Base-by-base conservation (phyloP, 108 stramenopile genomes). In the Skeletonema menzelii region DNA sequence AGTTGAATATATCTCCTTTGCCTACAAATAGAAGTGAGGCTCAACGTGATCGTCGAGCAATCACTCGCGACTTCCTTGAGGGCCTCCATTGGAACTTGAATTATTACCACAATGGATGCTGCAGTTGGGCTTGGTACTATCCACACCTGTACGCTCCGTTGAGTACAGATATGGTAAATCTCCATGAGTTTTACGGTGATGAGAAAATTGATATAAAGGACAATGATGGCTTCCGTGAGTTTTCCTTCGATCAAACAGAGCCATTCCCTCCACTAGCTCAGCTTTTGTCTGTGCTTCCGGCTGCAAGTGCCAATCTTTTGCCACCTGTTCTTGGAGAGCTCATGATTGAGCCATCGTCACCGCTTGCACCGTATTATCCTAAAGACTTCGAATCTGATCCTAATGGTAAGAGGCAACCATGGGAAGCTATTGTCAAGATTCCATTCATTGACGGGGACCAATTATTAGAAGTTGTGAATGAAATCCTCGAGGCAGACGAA, bases 71-170 rank as follows among this genome's bases (percentile, higher is more conserved):
- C 62, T 97, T 91, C 66, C 61, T 97, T 27, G 97, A 98, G 73
- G 98, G 97, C 7, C 74, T 98, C 12, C 95, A 96, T 74, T 99
- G 99, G 99, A 85, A 85, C 44, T 69, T 97, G 73, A 85, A 88
- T 49, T 99, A 99, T 79, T 99, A 99, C 76, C 97, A 99, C 83
- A 81, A 94, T 60, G 99, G 99, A 57, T 97, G 97, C 81, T 72
- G 55, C 5, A 90, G 90, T 53, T 99, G 99, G 99, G 89, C 91
- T 67, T 99, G 98, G 98, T 99, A 91, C 78, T 99, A 96, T 70
- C 98, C 98, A 5, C 89, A 98, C 73, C 73, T 97, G 60, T 98
- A 99, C 73, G 90, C 84, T 40, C 98, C 99, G 0, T 82, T 98
- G 7, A 85, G 92, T n/a, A 96, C 97, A 0, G 98, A 98, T 80